Base-by-base conservation (phyloP, 2,329 filamentous ascomycete species). In the Trichoderma gracile region DNA sequence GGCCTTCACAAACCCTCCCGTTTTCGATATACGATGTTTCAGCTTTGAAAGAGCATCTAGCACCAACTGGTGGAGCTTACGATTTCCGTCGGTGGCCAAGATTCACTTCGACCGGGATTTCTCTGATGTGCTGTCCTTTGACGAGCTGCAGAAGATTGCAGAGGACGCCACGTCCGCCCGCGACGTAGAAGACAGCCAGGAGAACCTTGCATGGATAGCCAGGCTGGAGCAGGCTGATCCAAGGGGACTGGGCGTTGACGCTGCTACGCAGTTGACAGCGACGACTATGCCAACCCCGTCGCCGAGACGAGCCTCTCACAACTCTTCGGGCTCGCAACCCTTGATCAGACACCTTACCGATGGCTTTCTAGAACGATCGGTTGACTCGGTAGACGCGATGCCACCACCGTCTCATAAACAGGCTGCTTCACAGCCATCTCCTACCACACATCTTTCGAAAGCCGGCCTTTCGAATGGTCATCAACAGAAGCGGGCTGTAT, bases 1-100 rank as follows among this genome's bases (percentile, higher is more conserved):
- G 1, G 75, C 88, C 1, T 96, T 96, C 73, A 83, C 81, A 7
- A 79, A 81, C 0, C 92, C 92, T 0, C 84, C 92, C 21, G 86
- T 97, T 0, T 90, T 93, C 63, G 93, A 96, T 69, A 79, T 96
- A 65, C 82, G 90, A 25, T 93, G 92, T 60, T 91, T 91, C 67
- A 88, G 89, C 0, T 97, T 93, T 69, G 89, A 92, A 66, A 91
- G 89, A 71, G 82, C 84, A 3, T 83, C 86, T 4, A 88, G 89
- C 70, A 87, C 86, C 15, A 81, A 82, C 1, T 93, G 90, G 71
- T 92, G 86, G 79, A 88, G 88, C 65, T 84, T 92, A 59, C 84
- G 93, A 1, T 96, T 96, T 71, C 90, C 93, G 1, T 81, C 84
- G 2, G 85, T 94, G 3, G 82, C 86, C 64, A 96, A 94, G 71